phyloP scores from a whole-genome alignment of 768 basidiomycete species.

The Pulveroboletus ravenelii region DNA sequence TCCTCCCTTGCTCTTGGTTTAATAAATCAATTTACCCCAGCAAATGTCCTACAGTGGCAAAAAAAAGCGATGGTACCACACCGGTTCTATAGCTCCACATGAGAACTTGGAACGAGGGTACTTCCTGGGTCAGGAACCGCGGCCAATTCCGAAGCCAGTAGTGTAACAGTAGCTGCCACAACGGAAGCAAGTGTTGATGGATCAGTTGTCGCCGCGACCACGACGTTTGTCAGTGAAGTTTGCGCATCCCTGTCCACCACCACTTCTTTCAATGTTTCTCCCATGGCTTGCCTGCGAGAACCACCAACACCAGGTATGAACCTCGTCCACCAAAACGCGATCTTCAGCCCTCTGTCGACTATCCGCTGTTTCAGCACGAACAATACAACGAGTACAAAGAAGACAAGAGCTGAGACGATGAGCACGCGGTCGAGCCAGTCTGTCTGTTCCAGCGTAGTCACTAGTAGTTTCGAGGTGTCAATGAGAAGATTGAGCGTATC shows the following conservation, averaged over 20 bases:
- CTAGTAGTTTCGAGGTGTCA: conserved; percentile 74
- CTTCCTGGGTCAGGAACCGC: background rate
- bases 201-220: background rate
- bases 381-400: conserved; percentile 80
- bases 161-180: conserved; percentile 4
- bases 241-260: background rate
- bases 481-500: conserved; percentile 69
- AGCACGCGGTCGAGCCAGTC: conserved; percentile 91
- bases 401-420: conserved; percentile 70
- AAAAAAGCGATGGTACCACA: background rate
- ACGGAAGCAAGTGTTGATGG: conserved; percentile 12
- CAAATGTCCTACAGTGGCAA: background rate
- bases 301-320: conserved; percentile 46
- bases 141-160: background rate
- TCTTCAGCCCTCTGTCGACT: conserved; percentile 68
- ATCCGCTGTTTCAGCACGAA: conserved; percentile 88
- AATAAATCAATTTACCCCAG: background rate
- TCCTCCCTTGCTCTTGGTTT: background rate
- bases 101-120: conserved; percentile 3
- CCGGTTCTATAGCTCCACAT: conserved; percentile 15
- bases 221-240: conserved; percentile 6
- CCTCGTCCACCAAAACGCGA: conserved; percentile 87
- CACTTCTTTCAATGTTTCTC: conserved; percentile 5
- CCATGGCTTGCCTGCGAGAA: conserved; percentile 1
- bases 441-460: conserved; percentile 82